Evolutionary conservation across 495 filamentous ascomycete species (phyloP), one percentile per base, ranked within the genome.

Genomic region (Chaetomium fimeti): DNA sequence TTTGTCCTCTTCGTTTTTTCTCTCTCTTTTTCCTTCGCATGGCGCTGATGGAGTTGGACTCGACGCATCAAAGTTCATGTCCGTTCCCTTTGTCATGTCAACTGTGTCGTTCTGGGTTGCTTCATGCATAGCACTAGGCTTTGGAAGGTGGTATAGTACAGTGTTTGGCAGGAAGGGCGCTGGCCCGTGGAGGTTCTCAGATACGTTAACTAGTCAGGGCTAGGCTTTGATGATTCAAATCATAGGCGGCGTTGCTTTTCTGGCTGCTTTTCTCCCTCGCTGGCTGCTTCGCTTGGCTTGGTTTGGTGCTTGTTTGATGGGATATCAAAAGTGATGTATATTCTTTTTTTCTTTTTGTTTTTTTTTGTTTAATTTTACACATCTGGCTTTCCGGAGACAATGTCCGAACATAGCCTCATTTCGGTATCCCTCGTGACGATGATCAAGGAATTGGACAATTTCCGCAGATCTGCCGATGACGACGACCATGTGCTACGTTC

Each of bases 401-500:
- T 52, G 22, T 27, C 45, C 16, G n/a, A 49, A 51, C 57, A 38
- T 45, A 60, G 29, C 57, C 45, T 28, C 45, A 12, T 18, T 49
- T 60, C 16, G n/a, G 7, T 38, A 18, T 47, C 43, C 4, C 43
- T 38, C 25, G 57, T 60, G 57, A 36, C 43, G 43, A 24, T 38
- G 43, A 11, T 36, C 16, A 49, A n/a, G 42, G 57, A 20, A 22
- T 9, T 6, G 24, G 16, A 8, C 32, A 58, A 51, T 57, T 32
- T 59, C 36, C 45, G 56, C 11, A 38, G 20, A 61, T 57, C 47
- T 62, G 25, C 51, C 60, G 38, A 24, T 43, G 36, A 45, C 28
- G 9, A 22, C 48, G 25, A 15, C 28, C 3, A 28, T 12, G 4
- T 12, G 43, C 8, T 16, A 20, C 13, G 42, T 24, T 20, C 40